Evolutionary conservation across 2,329 filamentous ascomycete genomes (phyloP), one percentile per base, ranked within the genome.

Genomic region (Aspergillus hortae): DNA sequence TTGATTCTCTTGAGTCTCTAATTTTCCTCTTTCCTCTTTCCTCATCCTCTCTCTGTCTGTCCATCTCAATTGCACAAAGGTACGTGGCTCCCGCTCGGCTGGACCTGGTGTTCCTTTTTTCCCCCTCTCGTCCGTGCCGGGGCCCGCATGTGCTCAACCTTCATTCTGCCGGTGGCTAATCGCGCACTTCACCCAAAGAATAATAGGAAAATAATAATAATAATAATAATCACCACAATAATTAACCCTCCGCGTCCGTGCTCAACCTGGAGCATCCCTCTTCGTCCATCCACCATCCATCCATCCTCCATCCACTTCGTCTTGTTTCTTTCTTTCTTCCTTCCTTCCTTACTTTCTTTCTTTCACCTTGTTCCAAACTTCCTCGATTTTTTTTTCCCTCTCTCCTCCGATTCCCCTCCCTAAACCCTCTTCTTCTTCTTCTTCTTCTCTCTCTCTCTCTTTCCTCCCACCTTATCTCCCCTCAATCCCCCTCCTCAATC

Each of bases 101-200:
- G 35, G 14, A 4, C 27, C 11, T 32, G 42, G 14, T 50, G 49
- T 47, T 46, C 55, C 52, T 50, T 51, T 47, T 51, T 47, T 46
- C 54, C 52, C 52, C 53, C 53, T 10, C 41, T 41, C 36, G 47
- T 45, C 30, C 25, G 48, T 48, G 30, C 46, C 51, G 46, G 46
- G 52, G 54, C 50, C 56, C 52, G 49, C 52, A 53, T 57, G 56
- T 55, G 56, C 53, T 59, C 58, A 54, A 52, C 48, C 51, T 56
- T 35, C 47, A 56, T 52, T 50, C 55, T 60, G 60, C 58, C 58
- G 55, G 59, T 62, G 60, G 58, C 60, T 62, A 61, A 62, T 58
- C 54, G 53, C 49, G 44, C 59, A 61, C 59, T 61, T 59, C 52
- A 30, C 35, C 35, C 35, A n/a, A 51, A 56, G 56, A 59, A 61